phyloP scores from a whole-genome alignment of 1,139 yeast species.

The Saccharomyces hybrid region DNA sequence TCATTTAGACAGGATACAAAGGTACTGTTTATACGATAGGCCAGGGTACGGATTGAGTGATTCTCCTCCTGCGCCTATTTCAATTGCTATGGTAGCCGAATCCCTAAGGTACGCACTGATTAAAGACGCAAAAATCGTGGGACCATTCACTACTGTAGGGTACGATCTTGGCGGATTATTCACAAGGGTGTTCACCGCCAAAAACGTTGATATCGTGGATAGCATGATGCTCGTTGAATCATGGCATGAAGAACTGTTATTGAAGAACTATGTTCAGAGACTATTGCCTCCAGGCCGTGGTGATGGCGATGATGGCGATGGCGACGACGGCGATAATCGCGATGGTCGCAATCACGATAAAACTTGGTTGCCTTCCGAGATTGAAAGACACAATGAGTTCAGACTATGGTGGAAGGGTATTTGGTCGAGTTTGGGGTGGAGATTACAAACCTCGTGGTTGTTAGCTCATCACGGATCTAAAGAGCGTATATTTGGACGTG shows the following conservation, averaged over 20 bases:
- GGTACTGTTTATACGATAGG: conserved; percentile 80
- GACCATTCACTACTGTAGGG: conserved; percentile 62
- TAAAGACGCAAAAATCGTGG: conserved; percentile 37
- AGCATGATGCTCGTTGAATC: conserved; percentile 67
- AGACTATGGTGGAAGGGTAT: conserved; percentile 61
- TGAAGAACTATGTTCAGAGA: conserved; percentile 35
- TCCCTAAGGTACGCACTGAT: conserved; percentile 54
- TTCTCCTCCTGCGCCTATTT: conserved; percentile 69
- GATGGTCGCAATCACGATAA: conserved; percentile 9
- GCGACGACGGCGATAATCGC: conserved; percentile 7
- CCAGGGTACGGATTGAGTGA: conserved; percentile 84
- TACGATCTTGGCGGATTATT: conserved; percentile 83
- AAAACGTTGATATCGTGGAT: conserved; percentile 49
- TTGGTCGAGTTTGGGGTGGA: conserved; percentile 55
- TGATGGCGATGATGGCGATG: conserved; percentile 17
- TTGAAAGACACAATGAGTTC: conserved; percentile 42
- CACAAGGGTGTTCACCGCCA: conserved; percentile 66
- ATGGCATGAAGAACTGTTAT: conserved; percentile 64
- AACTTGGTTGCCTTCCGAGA: conserved; percentile 24
- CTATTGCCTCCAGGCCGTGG: conserved; percentile 39
- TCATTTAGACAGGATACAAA: conserved; percentile 51
- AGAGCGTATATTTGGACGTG: conserved; percentile 58
- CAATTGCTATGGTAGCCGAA: conserved; percentile 59
- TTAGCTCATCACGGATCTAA: conserved; percentile 46
- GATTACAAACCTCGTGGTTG: conserved; percentile 41